Evolutionary conservation across 1,139 yeast species (phyloP).

Genomic region (Hansenula sp.): DNA sequence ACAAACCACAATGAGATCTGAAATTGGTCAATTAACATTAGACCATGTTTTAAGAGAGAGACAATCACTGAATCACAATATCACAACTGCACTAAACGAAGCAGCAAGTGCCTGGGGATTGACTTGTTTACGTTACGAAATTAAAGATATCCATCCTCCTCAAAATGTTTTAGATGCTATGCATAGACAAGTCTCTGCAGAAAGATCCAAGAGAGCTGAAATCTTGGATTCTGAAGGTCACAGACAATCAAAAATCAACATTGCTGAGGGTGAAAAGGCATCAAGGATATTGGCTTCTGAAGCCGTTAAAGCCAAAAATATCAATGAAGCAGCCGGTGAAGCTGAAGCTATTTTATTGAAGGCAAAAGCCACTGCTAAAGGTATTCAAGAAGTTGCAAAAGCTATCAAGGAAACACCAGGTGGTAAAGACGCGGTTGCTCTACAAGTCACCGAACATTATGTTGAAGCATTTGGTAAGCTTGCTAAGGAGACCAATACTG

Average conservation of each 20-base stretch:
- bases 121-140: slow-evolving; percentile 78
- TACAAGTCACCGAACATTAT: slow-evolving; percentile 81
- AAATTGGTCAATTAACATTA: slow-evolving; percentile 77
- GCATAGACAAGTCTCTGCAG: slow-evolving; percentile 89
- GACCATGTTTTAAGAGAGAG: slow-evolving; percentile 78
- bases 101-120: slow-evolving; percentile 90
- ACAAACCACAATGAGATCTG: slow-evolving; percentile 88
- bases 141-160: slow-evolving; percentile 87
- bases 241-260: slow-evolving; percentile 72
- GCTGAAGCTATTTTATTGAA: slow-evolving; percentile 62
- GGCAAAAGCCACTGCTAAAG: slow-evolving; percentile 76
- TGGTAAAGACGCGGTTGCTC: slow-evolving; percentile 70
- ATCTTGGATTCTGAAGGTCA: slow-evolving; percentile 84
- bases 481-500: slow-evolving; percentile 78
- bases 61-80: slow-evolving; percentile 66
- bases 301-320: slow-evolving; percentile 57
- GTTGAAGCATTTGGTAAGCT: slow-evolving; percentile 78
- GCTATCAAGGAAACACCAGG: slow-evolving; percentile 69
- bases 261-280: slow-evolving; percentile 78
- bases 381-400: slow-evolving; percentile 58
- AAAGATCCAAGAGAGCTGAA: slow-evolving; percentile 81
- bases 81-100: slow-evolving; percentile 76
- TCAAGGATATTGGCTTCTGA: slow-evolving; percentile 69
- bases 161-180: slow-evolving; percentile 82
- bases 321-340: slow-evolving; percentile 68